Evolutionary conservation across 495 filamentous ascomycete genomes (phyloP).

Genomic region (Xylaria cubensis): DNA sequence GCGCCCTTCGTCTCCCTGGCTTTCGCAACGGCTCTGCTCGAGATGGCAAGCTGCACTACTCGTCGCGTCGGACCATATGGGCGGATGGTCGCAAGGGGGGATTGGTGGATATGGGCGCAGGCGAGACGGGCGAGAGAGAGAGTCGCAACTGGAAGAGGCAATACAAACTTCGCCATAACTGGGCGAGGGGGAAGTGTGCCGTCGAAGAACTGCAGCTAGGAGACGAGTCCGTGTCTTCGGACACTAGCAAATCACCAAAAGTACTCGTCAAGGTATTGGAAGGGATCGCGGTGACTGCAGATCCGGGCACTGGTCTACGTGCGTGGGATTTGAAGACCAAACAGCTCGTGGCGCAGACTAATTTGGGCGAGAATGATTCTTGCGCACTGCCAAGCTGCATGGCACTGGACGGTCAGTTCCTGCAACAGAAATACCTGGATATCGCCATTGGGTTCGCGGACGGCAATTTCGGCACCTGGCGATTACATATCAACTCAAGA

Average conservation of each 20-base stretch:
- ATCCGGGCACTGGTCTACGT: conserved; percentile 69
- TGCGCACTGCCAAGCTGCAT: conserved; percentile 67
- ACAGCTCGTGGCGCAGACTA: conserved; percentile 57
- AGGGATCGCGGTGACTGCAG: conserved; percentile 80
- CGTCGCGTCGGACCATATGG: conserved; percentile 80
- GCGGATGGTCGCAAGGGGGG: conserved; percentile 65
- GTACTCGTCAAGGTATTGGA: conserved; percentile 75
- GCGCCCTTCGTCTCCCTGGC: conserved; percentile 77
- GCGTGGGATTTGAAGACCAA: conserved; percentile 77
- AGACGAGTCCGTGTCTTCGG: conserved; percentile 27
- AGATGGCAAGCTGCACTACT: conserved; percentile 63
- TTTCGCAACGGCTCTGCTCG: conserved; percentile 54
- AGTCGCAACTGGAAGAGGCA: conserved; percentile 80
- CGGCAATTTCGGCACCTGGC: conserved; percentile 76
- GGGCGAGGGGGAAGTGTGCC: conserved; percentile 82
- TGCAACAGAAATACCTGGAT: conserved; percentile 48
- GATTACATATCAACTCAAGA: conserved; percentile 53
- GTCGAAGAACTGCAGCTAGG: conserved; percentile 76
- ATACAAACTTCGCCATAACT: conserved; percentile 91
- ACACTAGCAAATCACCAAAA: conserved; percentile 32
- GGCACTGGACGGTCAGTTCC: conserved; percentile 60
- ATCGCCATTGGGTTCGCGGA: conserved; percentile 78
- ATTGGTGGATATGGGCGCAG: conserved; percentile 50
- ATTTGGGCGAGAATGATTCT: conserved; percentile 37
- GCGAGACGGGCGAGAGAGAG: conserved; percentile 57